Evolutionary conservation across 1,284 basidiomycete genomes (phyloP).

Genomic region (Leucoagaricus sp.): DNA sequence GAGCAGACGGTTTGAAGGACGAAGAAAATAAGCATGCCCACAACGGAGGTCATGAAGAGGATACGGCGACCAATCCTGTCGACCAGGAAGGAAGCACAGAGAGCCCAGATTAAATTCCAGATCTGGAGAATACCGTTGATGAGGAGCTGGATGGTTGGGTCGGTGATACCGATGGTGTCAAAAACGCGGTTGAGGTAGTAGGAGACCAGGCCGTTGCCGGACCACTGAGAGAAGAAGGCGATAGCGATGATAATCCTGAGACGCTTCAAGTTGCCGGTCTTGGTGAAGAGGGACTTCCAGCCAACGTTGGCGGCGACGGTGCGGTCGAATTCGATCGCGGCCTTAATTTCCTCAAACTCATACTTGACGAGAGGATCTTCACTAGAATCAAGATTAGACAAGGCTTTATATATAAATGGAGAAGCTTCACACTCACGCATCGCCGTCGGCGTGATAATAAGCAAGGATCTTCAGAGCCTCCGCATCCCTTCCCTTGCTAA

Average conservation of each 20-base stretch:
- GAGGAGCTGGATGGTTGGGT: conserved; percentile 58
- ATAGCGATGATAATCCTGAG: conserved; percentile 69
- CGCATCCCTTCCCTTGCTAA: conserved; percentile 63
- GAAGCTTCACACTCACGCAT: conserved; percentile 36
- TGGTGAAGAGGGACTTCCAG: conserved; percentile 60
- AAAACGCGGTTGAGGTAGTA: conserved; percentile 78
- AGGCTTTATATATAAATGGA: not conserved
- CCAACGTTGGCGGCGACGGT: conserved; percentile 56
- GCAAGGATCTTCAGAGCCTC: conserved; percentile 65
- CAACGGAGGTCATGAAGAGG: conserved; percentile 64
- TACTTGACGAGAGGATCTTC: conserved; percentile 70
- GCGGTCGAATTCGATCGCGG: conserved; percentile 67
- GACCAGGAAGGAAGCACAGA: conserved; percentile 56
- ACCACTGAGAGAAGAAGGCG: conserved; percentile 77
- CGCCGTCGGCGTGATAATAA: conserved; percentile 75
- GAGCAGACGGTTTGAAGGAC: conserved; percentile 72
- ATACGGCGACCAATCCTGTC: conserved; percentile 62
- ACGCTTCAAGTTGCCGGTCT: conserved; percentile 66
- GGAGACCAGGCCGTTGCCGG: conserved; percentile 73
- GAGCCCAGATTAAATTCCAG: conserved; percentile 71
- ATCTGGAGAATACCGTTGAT: conserved; percentile 77
- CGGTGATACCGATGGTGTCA: conserved; percentile 70
- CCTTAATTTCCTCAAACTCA: conserved; percentile 78
- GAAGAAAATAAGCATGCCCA: conserved; percentile 75
- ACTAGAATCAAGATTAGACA: conserved; percentile 27